Conservation (phyloP, 2,329 filamentous ascomycete genomes). For the Botryotinia globosa region DNA sequence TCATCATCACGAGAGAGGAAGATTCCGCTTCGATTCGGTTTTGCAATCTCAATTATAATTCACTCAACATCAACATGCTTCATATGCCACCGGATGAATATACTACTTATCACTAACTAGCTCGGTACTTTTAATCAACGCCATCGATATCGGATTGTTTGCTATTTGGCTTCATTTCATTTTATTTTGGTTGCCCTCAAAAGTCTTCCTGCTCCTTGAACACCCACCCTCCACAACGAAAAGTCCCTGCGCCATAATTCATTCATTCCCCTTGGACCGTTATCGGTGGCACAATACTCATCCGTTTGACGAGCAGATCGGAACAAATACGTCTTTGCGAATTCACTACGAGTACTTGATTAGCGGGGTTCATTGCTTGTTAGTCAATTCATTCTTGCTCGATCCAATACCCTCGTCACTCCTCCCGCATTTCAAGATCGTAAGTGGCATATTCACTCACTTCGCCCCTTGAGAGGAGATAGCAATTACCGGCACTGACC, state of each 20-base stretch:
- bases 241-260: constrained; percentile 15
- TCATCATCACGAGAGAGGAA: background rate
- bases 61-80: background rate
- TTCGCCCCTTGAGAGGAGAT: background rate
- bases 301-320: background rate
- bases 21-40: fast-evolving
- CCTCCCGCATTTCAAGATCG: background rate
- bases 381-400: no score
- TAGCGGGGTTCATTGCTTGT: background rate
- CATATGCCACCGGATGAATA: background rate
- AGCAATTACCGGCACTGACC: background rate
- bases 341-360: constrained; percentile 1
- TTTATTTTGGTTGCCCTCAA: background rate
- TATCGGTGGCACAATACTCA: constrained; percentile 3
- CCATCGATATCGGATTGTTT: background rate
- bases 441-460: background rate
- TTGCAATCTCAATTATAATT: background rate
- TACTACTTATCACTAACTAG: background rate
- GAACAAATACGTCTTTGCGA: background rate
- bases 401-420: background rate
- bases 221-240: background rate
- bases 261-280: constrained; percentile 4
- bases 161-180: background rate
- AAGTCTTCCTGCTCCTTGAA: background rate
- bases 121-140: background rate